These are phyloP conservation scores for Lignosus rhinocerotis DNA, from an alignment of 1,284 basidiomycete genomes.

Conservation along the genomic window DNA sequence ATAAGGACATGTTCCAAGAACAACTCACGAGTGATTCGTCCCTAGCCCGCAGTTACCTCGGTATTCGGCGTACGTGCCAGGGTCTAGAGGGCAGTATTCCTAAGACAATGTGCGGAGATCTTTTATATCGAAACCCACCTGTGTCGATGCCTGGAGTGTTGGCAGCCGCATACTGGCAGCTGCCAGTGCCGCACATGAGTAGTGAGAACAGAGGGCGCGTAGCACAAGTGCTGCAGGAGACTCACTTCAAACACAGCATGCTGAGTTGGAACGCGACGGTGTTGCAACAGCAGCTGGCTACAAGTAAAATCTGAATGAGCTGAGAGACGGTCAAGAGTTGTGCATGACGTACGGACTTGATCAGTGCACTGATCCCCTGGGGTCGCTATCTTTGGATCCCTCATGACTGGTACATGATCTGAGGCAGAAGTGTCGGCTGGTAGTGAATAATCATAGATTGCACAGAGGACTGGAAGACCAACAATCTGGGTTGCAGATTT, in stretches of 20 bases:
- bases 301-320: background rate
- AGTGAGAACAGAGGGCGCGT: background rate
- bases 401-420: slow-evolving; percentile 14
- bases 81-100: background rate
- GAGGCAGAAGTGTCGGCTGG: background rate
- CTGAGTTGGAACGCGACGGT: slow-evolving; percentile 15
- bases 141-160: slow-evolving; percentile 1
- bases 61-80: background rate
- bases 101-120: background rate
- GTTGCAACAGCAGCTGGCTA: slow-evolving; percentile 17
- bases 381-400: background rate
- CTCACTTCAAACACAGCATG: slow-evolving; percentile 21
- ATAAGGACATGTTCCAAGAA: too few species aligned
- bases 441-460: background rate
- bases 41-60: background rate
- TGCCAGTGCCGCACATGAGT: background rate
- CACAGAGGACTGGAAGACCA: background rate
- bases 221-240: background rate
- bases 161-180: slow-evolving; percentile 9
- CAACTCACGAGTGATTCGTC: slow-evolving; percentile 10
- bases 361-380: slow-evolving; percentile 15
- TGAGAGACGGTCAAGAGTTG: too few species aligned
- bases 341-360: slow-evolving; percentile 7
- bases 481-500: slow-evolving; percentile 12
- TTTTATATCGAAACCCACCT: background rate